Conservation (phyloP, 2,329 filamentous ascomycete species). For the Fusarium algeriense region DNA sequence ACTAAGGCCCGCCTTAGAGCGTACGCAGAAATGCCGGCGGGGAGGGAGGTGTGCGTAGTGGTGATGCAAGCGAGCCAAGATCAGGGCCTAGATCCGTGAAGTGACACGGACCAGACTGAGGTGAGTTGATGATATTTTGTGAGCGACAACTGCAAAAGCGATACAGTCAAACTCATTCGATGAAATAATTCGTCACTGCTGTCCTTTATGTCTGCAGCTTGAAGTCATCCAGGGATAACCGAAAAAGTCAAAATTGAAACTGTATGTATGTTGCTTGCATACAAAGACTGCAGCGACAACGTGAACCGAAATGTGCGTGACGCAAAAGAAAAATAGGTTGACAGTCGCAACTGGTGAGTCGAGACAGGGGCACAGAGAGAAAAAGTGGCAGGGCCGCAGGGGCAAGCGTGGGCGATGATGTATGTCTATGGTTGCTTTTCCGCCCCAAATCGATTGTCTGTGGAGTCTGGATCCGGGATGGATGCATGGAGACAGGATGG, state of each 20-base stretch:
- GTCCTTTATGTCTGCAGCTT: conserved; percentile 10
- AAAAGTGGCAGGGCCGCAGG: conserved; percentile 46
- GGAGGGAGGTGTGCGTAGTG: conserved; percentile 46
- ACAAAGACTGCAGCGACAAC: conserved; percentile 3
- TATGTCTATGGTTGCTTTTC: conserved; percentile 51
- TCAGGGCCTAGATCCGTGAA: conserved; percentile 49
- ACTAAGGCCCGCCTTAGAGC: conserved; percentile 40
- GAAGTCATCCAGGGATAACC: conserved; percentile 12
- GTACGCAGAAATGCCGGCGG: conserved; percentile 47
- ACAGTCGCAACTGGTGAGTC: conserved; percentile 33
- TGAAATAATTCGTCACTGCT: conserved; percentile 8
- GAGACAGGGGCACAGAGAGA: conserved; percentile 45
- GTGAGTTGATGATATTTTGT: conserved; percentile 17
- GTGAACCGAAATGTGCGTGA: conserved; percentile 28
- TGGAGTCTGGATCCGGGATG: conserved; percentile 54
- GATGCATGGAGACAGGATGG: conserved; percentile 45
- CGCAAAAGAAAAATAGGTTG: conserved; percentile 34
- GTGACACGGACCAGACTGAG: conserved; percentile 37
- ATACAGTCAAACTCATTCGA: conserved; percentile 18
- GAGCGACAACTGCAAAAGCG: conserved; percentile 22
- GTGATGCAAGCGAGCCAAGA: conserved; percentile 49
- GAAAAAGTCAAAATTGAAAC: conserved; percentile 30
- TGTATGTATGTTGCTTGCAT: conserved; percentile 3
- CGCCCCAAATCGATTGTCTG: conserved; percentile 49
- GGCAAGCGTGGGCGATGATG: conserved; percentile 51